Percentiles rank a stretch among this genome's conserved stretches.
phyloP scores from a whole-genome alignment of 208 protist genomes.

The Naegleria fowleri region DNA sequence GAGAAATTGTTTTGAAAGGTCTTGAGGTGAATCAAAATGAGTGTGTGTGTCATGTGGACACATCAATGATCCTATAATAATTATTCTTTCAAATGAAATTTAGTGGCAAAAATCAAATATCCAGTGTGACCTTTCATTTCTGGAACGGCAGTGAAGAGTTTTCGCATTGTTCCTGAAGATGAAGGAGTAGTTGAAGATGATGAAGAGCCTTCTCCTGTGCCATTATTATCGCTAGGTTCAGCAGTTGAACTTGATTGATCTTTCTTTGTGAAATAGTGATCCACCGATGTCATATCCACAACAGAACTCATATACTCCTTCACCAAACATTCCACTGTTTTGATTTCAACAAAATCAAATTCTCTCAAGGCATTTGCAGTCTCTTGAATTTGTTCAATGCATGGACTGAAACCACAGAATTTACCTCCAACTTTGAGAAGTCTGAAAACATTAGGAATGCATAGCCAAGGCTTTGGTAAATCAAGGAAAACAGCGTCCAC shows the following conservation, averaged over 20 bases:
- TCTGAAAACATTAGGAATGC: conserved; percentile 71
- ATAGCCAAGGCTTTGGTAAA: conserved; percentile 72
- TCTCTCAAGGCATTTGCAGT: conserved; percentile 59
- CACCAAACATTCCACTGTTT: background rate
- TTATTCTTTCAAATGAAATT: background rate
- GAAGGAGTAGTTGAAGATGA: background rate
- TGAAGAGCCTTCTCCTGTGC: background rate
- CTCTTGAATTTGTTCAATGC: conserved; percentile 83
- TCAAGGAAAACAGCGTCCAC: conserved; percentile 85
- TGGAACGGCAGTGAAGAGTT: conserved; percentile 54
- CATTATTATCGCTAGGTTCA: background rate
- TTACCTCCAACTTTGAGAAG: conserved; percentile 65
- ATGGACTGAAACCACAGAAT: conserved; percentile 78
- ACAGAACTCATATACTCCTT: background rate
- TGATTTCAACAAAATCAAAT: conserved; percentile 24
- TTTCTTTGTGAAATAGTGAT: background rate
- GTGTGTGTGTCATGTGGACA: too few relatives aligned
- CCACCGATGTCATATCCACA: background rate
- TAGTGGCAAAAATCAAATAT: conserved; percentile 73
- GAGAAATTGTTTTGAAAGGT: too few relatives aligned
- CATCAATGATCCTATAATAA: too few relatives aligned
- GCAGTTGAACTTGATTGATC: background rate
- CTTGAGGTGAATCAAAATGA: too few relatives aligned
- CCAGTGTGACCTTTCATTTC: conserved; percentile 76
- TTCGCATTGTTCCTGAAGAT: background rate